Conservation (phyloP, 2,329 filamentous ascomycete species). For the Ceratocystis cubensis region DNA sequence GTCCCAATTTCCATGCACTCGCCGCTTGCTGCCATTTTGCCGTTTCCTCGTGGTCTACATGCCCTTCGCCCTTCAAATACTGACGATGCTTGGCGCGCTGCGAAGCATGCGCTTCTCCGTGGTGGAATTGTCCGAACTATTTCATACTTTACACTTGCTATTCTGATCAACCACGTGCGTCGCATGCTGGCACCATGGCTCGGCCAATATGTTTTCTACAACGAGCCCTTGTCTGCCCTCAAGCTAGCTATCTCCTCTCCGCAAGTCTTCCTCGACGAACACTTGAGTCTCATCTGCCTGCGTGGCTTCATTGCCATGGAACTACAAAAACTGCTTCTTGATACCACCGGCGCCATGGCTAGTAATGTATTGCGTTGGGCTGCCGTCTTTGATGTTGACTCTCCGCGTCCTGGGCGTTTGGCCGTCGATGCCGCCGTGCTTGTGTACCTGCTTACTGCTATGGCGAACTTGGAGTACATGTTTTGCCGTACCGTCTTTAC, state of each 20-base stretch:
- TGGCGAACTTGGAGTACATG: slow-evolving; percentile 20
- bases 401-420: slow-evolving; percentile 15
- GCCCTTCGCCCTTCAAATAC: slow-evolving; percentile 17
- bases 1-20: slow-evolving; percentile 18
- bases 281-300: slow-evolving; percentile 22
- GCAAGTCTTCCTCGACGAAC: slow-evolving; percentile 28
- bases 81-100: slow-evolving; percentile 19
- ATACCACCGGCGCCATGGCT: slow-evolving; percentile 16
- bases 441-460: slow-evolving; percentile 19
- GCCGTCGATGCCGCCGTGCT: slow-evolving; percentile 19
- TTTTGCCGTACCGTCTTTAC: slow-evolving; percentile 17
- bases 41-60: slow-evolving; percentile 9
- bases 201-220: slow-evolving; percentile 26
- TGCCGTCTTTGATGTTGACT: slow-evolving; percentile 20
- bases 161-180: slow-evolving; percentile 32
- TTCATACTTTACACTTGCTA: slow-evolving; percentile 28
- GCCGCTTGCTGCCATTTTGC: slow-evolving; percentile 13
- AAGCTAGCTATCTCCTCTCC: slow-evolving; percentile 30
- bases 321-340: slow-evolving; percentile 22
- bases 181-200: slow-evolving; percentile 27
- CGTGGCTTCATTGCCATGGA: slow-evolving; percentile 19
- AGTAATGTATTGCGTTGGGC: slow-evolving; percentile 19
- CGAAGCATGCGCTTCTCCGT: slow-evolving; percentile 23
- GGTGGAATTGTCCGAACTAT: slow-evolving; percentile 25
- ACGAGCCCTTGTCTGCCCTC: slow-evolving; percentile 28